Evolutionary conservation across 257 asterid species (phyloP), one percentile per base, ranked within the genome.

Genomic region (Lycium ferocissimum): DNA sequence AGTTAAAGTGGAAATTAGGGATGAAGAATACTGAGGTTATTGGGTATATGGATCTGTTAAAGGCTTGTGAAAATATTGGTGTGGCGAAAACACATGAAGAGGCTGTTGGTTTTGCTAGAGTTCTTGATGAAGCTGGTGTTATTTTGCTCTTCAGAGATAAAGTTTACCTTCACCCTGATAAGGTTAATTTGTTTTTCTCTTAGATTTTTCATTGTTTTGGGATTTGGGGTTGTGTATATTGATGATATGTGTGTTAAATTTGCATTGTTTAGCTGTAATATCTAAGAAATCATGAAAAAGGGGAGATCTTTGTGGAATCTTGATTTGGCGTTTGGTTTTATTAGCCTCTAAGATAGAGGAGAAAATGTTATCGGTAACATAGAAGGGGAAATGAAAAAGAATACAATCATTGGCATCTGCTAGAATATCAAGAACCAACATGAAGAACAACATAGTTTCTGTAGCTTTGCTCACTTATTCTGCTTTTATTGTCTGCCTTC

Each of bases 41-140:
- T 56, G 83, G 90, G 33, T 94, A 94, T 75, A 62, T 71, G 59
- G 96, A 94, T 89, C 98, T 96, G 57, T 62, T 94, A 58, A 76
- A 81, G 10, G 93, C 93, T 85, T 94, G 98, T 87, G 87, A 90
- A 88, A 89, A 80, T 54, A 86, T 91, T 84, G 99, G 99, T 26
- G 91, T 96, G 10, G 98, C 97, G 5, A 96, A 90, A 85, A 79
- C 98, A 6, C 70, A 83, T 75, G 87, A 63, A 38, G 99, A 96
- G 89, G 99, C 98, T 1, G 89, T 89, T n/a, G 92, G 93, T 45
- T 96, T 94, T 65, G 94, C 98, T n/a, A 85, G 91, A 37, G 96
- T 93, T 85, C 92, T 96, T 61, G 99, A 96, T 86, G 98, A 96
- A 79, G 97, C 99, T 89, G 98, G 98, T 80, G 93, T 96, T 67